Evolutionary conservation across 2,329 filamentous ascomycete genomes (phyloP), one percentile per base, ranked within the genome.

Genomic region (Fusarium globosum): DNA sequence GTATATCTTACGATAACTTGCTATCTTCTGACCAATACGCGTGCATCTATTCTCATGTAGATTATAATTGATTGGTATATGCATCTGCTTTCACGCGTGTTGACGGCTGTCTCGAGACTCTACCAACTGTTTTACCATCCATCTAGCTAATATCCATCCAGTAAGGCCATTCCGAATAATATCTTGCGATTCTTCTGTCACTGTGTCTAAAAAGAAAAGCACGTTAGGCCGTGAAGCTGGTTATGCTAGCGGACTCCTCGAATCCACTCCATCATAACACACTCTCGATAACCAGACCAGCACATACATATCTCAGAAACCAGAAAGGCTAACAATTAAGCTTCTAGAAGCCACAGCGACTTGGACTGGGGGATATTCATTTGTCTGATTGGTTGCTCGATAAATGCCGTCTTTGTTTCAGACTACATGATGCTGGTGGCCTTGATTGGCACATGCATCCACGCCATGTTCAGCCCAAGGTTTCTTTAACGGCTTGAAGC

Each of bases 341-440:
- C 15, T n/a, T 16, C n/a, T 14, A 14, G 1, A 41, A 39, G 35
- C 51, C 51, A 55, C 51, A 28, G 2, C 0, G 1, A 5, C 14
- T 10, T 28, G 7, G 11, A 6, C 6, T 20, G 3, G 6, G 7
- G 4, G 2, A 14, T 3, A 41, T 2, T 0, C 2, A 7, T 4
- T 5, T 6, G 16, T 30, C 11, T 7, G 7, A 55, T 55, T 55
- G 51, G 35, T n/a, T 6, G 7, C 11, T 30, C 7, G 20, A 41
- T 41, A 14, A 1, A 55, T 42, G 15, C 15, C 35, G 20, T n/a
- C 51, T 18, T 55, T 20, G 23, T 55, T 14, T n/a, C 35, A n/a
- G 35, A 7, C 26, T 41, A n/a, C 35, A 28, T 11, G 28, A 28
- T 11, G 20, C 7, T 10, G 7, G 4, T 9, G 28, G 14, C 2